Percentiles rank a stretch among this genome's conserved stretches.
Evolutionary conservation across 345 rosid species (phyloP).

Genomic region (Lumnitzera littorea): DNA sequence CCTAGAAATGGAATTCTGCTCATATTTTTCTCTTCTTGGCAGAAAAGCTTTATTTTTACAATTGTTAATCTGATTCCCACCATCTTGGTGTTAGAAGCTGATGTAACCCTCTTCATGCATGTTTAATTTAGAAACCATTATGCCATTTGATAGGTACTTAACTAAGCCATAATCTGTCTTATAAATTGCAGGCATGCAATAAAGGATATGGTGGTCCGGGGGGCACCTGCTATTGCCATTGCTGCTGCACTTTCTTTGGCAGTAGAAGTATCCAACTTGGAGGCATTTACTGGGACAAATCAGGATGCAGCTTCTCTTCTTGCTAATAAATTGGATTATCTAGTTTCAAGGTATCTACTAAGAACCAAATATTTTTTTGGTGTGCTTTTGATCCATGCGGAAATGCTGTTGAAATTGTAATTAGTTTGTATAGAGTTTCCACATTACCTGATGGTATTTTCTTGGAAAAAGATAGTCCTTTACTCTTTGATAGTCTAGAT

Average conservation of each 20-base stretch:
- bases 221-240: slow-evolving; percentile 97
- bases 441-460: background rate
- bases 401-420: background rate
- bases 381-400: background rate
- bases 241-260: slow-evolving; percentile 92
- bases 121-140: too few relatives aligned
- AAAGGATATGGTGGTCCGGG: slow-evolving; percentile 93
- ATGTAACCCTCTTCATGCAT: too few relatives aligned
- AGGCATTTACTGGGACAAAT: slow-evolving; percentile 44
- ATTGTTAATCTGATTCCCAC: too few relatives aligned
- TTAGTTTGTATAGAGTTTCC: background rate
- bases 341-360: slow-evolving; percentile 59
- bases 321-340: slow-evolving; percentile 53
- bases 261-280: slow-evolving; percentile 61
- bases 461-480: too few relatives aligned
- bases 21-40: too few relatives aligned
- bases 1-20: too few relatives aligned
- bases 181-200: slow-evolving; percentile 55
- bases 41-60: too few relatives aligned
- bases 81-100: too few relatives aligned
- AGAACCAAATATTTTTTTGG: background rate
- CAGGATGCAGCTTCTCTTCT: slow-evolving; percentile 52
- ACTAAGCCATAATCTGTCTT: too few relatives aligned
- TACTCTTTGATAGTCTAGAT: too few relatives aligned
- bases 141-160: too few relatives aligned